Evolutionary conservation across 768 basidiomycete genomes (phyloP), one percentile per base, ranked within the genome.

Genomic region (Podaxis sp.): DNA sequence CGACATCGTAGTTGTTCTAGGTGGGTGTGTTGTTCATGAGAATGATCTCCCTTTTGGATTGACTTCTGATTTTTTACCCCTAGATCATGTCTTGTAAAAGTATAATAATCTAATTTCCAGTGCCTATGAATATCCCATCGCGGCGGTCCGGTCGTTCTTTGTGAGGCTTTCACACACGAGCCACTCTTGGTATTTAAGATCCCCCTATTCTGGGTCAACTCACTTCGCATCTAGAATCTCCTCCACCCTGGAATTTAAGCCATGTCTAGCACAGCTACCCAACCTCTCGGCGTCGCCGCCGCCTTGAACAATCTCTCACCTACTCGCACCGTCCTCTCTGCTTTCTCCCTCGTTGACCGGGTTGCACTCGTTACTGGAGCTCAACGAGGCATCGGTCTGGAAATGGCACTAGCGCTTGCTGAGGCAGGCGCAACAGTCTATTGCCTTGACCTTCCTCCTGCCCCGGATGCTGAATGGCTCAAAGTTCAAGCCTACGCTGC

Each of bases 371-470:
- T 72, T 59, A 72, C 71, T 2, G 73, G 71, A 11, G 73, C 61
- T 1, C 65, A 68, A 28, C 72, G 71, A 11, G 73, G 73, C 22
- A 70, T 74, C 12, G 73, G 73, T 5, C 69, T 74, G 17, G 73
- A 74, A 53, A 67, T 72, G 38, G 69, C 73, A 1, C 64, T 71
- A 11, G 71, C 69, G 0, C 66, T 69, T 38, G 68, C 70, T 2
- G 72, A 73, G 63, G 70, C 70, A 13, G 72, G 72, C 6, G 70
- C 69, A 2, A 52, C 63, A 2, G 74, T 79, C 28, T 90, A 90
- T 73, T 89, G 88, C 68, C 73, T 90, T 12, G 89, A 90, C 74
- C 75, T 89, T 17, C 79, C 84, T 0, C 61, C 66, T 22, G 59
- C 75, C 33, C 83, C 87, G 0, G 78, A 78, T 33, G 74, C 74